Percentiles rank a stretch among this genome's conserved stretches.
These are phyloP conservation scores for Heimioporus sp. DNA, from an alignment of 768 basidiomycete species.

Conservation along the genomic window DNA sequence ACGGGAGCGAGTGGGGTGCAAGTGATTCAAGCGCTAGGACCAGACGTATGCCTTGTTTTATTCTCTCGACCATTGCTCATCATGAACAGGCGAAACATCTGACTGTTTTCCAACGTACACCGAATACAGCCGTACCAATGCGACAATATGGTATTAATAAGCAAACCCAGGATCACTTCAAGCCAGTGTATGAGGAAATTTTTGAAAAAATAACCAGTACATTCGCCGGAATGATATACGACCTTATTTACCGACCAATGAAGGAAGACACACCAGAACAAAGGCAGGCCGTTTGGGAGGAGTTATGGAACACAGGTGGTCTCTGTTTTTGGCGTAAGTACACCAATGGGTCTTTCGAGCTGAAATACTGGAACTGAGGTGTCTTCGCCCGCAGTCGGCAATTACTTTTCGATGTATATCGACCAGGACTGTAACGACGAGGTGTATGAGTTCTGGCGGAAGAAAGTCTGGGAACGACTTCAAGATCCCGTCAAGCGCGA, in stretches of 20 bases:
- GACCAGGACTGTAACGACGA: slow-evolving; percentile 8
- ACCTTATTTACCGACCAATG: slow-evolving; percentile 10
- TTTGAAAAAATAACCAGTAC: slow-evolving; percentile 2
- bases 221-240: not conserved
- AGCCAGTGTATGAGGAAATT: slow-evolving; percentile 3
- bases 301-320: slow-evolving; percentile 4
- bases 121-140: slow-evolving; percentile 9
- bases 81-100: not conserved
- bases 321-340: slow-evolving; percentile 5
- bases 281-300: slow-evolving; percentile 3
- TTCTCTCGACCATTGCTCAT: too few species aligned
- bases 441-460: slow-evolving; percentile 6
- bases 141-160: slow-evolving; percentile 2
- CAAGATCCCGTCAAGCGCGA: slow-evolving; percentile 7
- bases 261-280: slow-evolving; percentile 2
- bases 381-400: not conserved
- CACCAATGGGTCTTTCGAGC: too few species aligned
- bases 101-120: slow-evolving; percentile 11
- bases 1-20: slow-evolving; percentile 7
- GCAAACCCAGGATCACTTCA: slow-evolving; percentile 8
- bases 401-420: not conserved
- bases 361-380: not conserved
- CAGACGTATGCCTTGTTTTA: too few species aligned
- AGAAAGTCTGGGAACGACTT: slow-evolving; percentile 9
- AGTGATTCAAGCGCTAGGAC: slow-evolving; percentile 3